Conservation (phyloP, 148 eudicot species). For the Camellia granthamiana region DNA sequence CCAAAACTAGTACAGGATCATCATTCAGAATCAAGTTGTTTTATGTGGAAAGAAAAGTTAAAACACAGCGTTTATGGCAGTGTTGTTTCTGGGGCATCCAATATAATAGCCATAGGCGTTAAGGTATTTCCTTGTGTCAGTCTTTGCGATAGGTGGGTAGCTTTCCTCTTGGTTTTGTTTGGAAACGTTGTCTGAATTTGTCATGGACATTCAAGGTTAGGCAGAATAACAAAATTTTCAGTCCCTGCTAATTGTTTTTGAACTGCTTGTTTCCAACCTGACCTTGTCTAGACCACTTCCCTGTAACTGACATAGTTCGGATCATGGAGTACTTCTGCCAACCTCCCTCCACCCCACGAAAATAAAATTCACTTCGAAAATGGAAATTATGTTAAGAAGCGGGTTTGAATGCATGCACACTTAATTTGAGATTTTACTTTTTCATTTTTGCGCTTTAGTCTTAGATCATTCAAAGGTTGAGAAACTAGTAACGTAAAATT, state of each 20-base stretch:
- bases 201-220: background rate
- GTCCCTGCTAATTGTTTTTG: background rate
- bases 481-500: background rate
- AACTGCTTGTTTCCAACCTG: too few species aligned
- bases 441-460: background rate
- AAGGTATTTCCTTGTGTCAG: background rate
- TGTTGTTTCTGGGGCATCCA: background rate
- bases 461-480: background rate
- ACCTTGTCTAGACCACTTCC: too few species aligned
- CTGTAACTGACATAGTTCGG: too few species aligned
- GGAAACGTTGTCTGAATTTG: background rate
- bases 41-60: background rate
- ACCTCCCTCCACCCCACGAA: too few species aligned
- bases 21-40: background rate
- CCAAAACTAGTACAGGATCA: background rate
- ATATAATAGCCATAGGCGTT: background rate
- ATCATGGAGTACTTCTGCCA: too few species aligned
- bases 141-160: background rate
- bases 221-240: constrained; percentile 1
- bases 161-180: background rate
- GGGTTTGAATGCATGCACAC: background rate
- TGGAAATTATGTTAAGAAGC: too few species aligned
- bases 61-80: too few species aligned
- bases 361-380: too few species aligned
- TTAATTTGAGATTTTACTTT: background rate